These are phyloP conservation scores for Orbilia blumenaviensis DNA, from an alignment of 2,329 filamentous ascomycete genomes.

Conservation along the genomic window DNA sequence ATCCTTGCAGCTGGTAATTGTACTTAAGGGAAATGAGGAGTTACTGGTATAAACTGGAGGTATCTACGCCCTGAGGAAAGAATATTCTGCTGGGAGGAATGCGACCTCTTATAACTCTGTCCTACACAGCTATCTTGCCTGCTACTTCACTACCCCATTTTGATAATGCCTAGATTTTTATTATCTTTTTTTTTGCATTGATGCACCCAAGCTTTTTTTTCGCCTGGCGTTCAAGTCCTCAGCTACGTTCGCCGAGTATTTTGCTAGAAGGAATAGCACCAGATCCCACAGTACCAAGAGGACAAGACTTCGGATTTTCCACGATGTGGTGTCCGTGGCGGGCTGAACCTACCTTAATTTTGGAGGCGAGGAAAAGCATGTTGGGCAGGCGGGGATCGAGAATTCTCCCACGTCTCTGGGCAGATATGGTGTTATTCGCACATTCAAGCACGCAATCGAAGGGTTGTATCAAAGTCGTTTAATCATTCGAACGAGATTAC, in stretches of 20 bases:
- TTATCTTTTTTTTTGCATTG: not conserved
- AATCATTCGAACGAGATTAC: not conserved
- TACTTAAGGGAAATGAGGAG: not conserved
- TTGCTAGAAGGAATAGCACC: not conserved
- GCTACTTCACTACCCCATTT: not conserved
- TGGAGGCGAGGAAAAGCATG: not conserved
- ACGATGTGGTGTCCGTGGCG: not conserved
- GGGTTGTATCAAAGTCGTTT: slow-evolving; percentile 14
- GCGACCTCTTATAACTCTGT: slow-evolving; percentile 40
- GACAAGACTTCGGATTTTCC: slow-evolving; percentile 28
- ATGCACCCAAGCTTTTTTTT: slow-evolving; percentile 24
- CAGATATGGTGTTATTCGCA: slow-evolving; percentile 36
- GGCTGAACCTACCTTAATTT: slow-evolving; percentile 2
- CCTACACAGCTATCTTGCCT: not conserved
- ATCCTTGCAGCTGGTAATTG: slow-evolving; percentile 20
- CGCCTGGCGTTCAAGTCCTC: not conserved
- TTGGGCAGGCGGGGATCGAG: slow-evolving; percentile 5
- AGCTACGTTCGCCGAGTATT: slow-evolving; percentile 28
- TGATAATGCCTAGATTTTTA: slow-evolving; percentile 9
- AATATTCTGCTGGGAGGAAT: slow-evolving; percentile 21
- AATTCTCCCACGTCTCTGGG: slow-evolving; percentile 28
- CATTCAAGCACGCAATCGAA: slow-evolving; percentile 40
- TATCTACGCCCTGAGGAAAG: slow-evolving; percentile 18
- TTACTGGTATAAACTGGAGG: slow-evolving; percentile 5
- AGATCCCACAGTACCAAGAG: slow-evolving; percentile 29